Conservation (phyloP, 805 yeast genomes). For the Saturnispora hagleri region DNA sequence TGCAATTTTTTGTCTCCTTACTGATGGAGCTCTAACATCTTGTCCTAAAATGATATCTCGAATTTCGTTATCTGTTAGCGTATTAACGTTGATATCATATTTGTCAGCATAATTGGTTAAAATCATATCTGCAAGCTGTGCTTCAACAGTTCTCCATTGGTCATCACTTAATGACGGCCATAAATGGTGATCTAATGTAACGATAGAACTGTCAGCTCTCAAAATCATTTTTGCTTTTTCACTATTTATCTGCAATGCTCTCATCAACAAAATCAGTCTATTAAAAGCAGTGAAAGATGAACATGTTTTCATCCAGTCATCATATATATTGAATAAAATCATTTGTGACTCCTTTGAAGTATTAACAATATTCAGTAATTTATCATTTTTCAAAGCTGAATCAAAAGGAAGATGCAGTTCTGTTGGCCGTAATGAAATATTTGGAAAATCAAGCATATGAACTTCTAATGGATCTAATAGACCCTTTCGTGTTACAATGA, state of each 20-base stretch:
- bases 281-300: conserved; percentile 93
- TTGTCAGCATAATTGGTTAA: conserved; percentile 76
- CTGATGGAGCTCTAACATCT: conserved; percentile 84
- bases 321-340: conserved; percentile 85
- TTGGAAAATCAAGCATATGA: conserved; percentile 95
- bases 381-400: conserved; percentile 74
- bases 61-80: conserved; percentile 87
- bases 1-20: conserved; percentile 73
- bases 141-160: conserved; percentile 88
- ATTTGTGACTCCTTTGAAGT: conserved; percentile 89
- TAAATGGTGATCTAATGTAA: conserved; percentile 68
- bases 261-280: conserved; percentile 67
- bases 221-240: conserved; percentile 70
- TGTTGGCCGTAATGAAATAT: conserved; percentile 78
- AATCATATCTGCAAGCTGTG: conserved; percentile 80
- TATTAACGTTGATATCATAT: conserved; percentile 75
- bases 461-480: conserved; percentile 92
- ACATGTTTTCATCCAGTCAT: conserved; percentile 81
- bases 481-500: conserved; percentile 84
- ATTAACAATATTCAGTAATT: conserved; percentile 66
- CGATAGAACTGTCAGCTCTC: conserved; percentile 61
- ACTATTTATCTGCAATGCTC: conserved; percentile 71
- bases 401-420: conserved; percentile 87
- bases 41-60: conserved; percentile 93
- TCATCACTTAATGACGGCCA: conserved; percentile 91